Conservation (phyloP, 768 basidiomycete genomes). For the Plicaturopsis crispa region DNA sequence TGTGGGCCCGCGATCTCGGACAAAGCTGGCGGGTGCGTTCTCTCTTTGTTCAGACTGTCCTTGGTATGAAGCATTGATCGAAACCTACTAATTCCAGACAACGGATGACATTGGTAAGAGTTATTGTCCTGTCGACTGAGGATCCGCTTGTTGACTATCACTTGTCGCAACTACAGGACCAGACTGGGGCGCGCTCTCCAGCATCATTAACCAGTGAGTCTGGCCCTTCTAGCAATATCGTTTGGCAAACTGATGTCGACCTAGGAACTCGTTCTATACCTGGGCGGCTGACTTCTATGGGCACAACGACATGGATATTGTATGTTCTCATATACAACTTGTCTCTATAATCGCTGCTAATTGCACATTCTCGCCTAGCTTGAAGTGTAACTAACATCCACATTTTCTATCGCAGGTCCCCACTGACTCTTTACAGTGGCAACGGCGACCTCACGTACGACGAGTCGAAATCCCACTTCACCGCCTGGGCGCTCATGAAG, state of each 20-base stretch:
- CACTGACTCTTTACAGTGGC: constrained; percentile 39
- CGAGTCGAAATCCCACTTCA: constrained; percentile 64
- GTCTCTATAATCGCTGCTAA: not conserved
- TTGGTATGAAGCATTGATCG: not conserved
- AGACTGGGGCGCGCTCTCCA: constrained; percentile 41
- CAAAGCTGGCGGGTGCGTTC: constrained; percentile 58
- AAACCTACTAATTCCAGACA: constrained; percentile 25
- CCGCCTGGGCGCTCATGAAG: constrained; percentile 67
- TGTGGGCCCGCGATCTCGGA: constrained; percentile 51
- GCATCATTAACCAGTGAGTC: constrained; percentile 47
- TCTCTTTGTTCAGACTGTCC: not conserved
- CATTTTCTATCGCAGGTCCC: too few relatives aligned
- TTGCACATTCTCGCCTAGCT: constrained; percentile 26
- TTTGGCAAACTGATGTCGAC: constrained; percentile 1
- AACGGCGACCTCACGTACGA: constrained; percentile 56
- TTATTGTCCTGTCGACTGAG: too few relatives aligned
- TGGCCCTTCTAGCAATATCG: not conserved
- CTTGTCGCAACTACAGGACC: constrained; percentile 24
- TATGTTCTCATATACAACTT: constrained; percentile 20
- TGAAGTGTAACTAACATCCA: constrained; percentile 39
- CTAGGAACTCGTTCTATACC: constrained; percentile 57
- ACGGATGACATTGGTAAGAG: constrained; percentile 41
- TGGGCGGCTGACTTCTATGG: constrained; percentile 62
- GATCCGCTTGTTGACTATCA: too few relatives aligned
- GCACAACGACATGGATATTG: constrained; percentile 65